Base-by-base conservation (phyloP, 1,284 basidiomycete genomes). In the Heterobasidion occidentale region DNA sequence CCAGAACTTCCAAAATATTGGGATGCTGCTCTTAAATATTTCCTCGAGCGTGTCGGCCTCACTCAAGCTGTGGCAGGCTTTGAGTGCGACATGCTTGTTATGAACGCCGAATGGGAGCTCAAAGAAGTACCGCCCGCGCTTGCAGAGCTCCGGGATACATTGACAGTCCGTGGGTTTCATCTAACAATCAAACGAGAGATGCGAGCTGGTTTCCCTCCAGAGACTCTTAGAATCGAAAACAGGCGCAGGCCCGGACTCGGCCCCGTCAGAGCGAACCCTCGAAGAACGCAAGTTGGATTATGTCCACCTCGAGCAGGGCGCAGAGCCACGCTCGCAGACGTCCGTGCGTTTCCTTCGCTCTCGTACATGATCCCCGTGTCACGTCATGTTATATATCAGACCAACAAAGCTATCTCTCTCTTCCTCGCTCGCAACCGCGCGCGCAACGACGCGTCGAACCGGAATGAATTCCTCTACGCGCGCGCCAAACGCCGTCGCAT, bases 381-480 rank as follows among this genome's bases (percentile, higher is more conserved):
- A 17, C 44, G 20, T 20, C n/a, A 36, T 27, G 11, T 47, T 49
- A 50, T 48, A 38, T 46, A 58, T 17, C 14, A 90, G 88, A 74
- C 83, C 38, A 88, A 77, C 52, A 86, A 80, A 65, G 79, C 80
- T 2, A 84, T 91, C 47, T 88, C 88, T 1, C 67, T 71, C 47
- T 84, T 90, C 54, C 77, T 91, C 2, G 83, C 86, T 0, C 74
- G 76, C 54, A 88, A 84, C 53, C 79, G 86, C 9, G 79, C 81
- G 0, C 79, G 82, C 36, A 89, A 88, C 61, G 81, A 88, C 63
- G 77, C 77, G 46, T 90, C 88, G 8, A 91, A 91, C 63, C 81
- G 84, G 33, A 70, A 77, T 17, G 88, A 91, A 64, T 91, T 91
- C 62, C 70, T 91, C 0, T 70, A 78, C 11, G 72, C 77, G 1